Evolutionary conservation across 345 rosid genomes (phyloP).

Genomic region (Euphorbia lathyris): DNA sequence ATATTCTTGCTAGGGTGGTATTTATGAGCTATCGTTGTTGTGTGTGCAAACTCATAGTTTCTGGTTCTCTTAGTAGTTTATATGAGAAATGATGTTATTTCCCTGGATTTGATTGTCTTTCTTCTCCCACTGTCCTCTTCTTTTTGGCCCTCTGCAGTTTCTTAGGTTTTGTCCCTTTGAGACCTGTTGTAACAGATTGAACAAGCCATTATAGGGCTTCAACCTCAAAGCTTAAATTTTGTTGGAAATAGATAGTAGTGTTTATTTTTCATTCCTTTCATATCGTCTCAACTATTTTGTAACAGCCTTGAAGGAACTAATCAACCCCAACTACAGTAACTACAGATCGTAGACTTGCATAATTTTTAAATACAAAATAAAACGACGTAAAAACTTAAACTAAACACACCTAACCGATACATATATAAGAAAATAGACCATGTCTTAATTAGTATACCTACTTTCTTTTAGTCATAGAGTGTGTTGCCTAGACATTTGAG

Average conservation of each 20-base stretch:
- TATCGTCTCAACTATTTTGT: not conserved
- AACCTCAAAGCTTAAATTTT: not conserved
- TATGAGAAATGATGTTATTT: not conserved
- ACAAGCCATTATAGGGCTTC: not conserved
- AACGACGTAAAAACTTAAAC: not conserved
- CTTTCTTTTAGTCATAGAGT: not conserved
- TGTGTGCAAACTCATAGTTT: not conserved
- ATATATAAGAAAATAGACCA: not conserved
- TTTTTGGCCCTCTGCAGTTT: not conserved
- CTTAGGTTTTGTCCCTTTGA: not conserved
- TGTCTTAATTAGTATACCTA: not conserved
- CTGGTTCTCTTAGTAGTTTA: not conserved
- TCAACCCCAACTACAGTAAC: not conserved
- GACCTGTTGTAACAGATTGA: not conserved
- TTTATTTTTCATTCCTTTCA: not conserved
- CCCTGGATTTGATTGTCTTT: not conserved
- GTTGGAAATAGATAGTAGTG: not conserved
- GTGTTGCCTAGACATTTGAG: not conserved
- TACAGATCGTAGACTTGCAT: not conserved
- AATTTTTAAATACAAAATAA: not conserved
- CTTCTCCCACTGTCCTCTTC: not conserved
- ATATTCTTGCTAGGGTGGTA: not conserved
- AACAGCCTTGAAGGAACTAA: not conserved
- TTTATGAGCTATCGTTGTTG: not conserved
- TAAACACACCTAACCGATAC: not conserved